A percentile compares a stretch with the other conserved stretches of the same genome.
These are phyloP conservation scores for Kentomonas sorsogonicus DNA, from an alignment of 208 protist genomes.

Conservation along the genomic window DNA sequence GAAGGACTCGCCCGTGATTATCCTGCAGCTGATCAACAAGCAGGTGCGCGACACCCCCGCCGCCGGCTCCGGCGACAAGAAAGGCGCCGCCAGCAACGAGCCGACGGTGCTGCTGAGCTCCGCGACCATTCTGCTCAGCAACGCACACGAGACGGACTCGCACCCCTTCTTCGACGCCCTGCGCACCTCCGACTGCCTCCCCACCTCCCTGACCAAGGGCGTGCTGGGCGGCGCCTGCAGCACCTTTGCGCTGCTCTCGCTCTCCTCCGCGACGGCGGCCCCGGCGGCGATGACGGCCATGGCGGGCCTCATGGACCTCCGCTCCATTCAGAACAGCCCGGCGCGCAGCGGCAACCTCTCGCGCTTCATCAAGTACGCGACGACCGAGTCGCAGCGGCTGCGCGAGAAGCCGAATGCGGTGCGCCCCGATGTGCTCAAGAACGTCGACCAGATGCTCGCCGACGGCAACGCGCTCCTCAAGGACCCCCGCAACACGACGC, in stretches of 20 bases:
- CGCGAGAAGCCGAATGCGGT: conserved; percentile 25
- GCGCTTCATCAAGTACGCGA: conserved; percentile 43
- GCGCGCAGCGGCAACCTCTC: conserved; percentile 57
- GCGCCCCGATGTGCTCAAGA: conserved; percentile 27
- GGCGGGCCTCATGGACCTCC: conserved; percentile 21
- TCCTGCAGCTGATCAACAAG: conserved; percentile 48
- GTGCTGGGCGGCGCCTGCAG: conserved; percentile 45
- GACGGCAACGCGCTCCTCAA: conserved; percentile 39
- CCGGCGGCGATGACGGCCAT: conserved; percentile 15
- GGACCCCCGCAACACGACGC: conserved; percentile 28
- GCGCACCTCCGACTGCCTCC: conserved; percentile 26
- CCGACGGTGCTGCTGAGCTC: conserved; percentile 57
- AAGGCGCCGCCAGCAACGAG: conserved; percentile 21
- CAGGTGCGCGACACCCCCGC: conserved; percentile 35
- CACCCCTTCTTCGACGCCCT: conserved; percentile 31
- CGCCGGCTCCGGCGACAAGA: conserved; percentile 22
- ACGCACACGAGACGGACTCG: conserved; percentile 13
- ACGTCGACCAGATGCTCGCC: conserved; percentile 38
- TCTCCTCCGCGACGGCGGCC: conserved; percentile 19
- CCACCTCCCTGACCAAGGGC: conserved; percentile 29
- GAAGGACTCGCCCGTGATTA: conserved; percentile 24
- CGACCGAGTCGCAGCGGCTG: conserved; percentile 35
- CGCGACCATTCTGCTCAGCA: conserved; percentile 31
- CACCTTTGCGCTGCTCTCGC: conserved; percentile 30
- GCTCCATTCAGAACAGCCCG: conserved; percentile 25